Evolutionary conservation across 2,329 filamentous ascomycete species (phyloP).

Genomic region (Fusarium veterinarium): DNA sequence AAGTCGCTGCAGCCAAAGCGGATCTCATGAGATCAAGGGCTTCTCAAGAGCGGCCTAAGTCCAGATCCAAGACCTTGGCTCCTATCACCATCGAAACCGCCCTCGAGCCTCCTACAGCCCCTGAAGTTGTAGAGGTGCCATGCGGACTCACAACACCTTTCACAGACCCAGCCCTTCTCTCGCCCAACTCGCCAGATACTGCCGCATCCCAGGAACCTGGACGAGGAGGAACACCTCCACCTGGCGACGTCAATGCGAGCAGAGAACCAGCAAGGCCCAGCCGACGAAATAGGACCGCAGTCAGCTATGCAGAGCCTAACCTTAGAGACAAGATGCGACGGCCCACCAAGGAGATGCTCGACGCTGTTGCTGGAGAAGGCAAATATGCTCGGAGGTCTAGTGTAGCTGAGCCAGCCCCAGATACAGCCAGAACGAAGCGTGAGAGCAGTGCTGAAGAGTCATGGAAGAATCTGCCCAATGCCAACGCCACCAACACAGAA

Average conservation of each 20-base stretch:
- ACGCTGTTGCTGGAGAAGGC: conserved; percentile 76
- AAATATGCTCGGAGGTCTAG: conserved; percentile 61
- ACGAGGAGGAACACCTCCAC: conserved; percentile 68
- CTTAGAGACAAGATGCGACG: conserved; percentile 86
- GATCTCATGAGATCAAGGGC: conserved; percentile 48
- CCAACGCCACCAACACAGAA: conserved; percentile 3
- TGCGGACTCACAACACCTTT: conserved; percentile 46
- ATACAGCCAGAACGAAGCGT: conserved; percentile 48
- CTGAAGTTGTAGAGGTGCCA: conserved; percentile 23
- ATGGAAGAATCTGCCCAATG: conserved; percentile 47
- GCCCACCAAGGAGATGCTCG: conserved; percentile 79
- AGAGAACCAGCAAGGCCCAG: conserved; percentile 72
- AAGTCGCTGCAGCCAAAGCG: conserved; percentile 54
- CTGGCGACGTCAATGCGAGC: conserved; percentile 64
- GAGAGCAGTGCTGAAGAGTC: conserved; percentile 48
- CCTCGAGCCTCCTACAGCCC: conserved; percentile 24
- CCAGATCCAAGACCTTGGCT: conserved; percentile 44
- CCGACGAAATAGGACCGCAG: conserved; percentile 72
- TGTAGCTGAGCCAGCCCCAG: conserved; percentile 46
- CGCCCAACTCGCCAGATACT: conserved; percentile 62
- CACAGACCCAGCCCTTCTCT: conserved; percentile 56
- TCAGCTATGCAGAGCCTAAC: conserved; percentile 87
- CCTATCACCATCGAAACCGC: conserved; percentile 36
- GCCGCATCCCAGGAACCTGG: conserved; percentile 50
- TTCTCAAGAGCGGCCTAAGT: conserved; percentile 42